Evolutionary conservation across 257 asterid species (phyloP).

Genomic region (Nicotiana knightiana): DNA sequence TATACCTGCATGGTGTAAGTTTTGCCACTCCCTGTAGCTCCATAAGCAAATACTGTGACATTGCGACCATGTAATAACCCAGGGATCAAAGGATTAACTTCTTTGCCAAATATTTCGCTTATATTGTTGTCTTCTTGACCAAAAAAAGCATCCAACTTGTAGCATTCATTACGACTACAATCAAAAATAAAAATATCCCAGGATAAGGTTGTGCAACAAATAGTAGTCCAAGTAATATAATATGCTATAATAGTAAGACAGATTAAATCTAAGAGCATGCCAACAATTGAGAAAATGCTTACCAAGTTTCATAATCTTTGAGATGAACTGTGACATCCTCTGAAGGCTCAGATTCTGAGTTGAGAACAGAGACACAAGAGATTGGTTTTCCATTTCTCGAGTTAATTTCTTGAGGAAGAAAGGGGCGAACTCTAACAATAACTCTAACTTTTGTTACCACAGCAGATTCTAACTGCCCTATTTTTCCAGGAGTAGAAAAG

Average conservation of each 20-base stretch:
- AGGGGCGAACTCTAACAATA: slow-evolving; percentile 66
- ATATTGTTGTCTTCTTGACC: slow-evolving; percentile 60
- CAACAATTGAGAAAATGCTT: background rate
- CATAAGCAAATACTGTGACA: slow-evolving; percentile 85
- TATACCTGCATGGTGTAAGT: slow-evolving; percentile 91
- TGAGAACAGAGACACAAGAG: slow-evolving; percentile 48
- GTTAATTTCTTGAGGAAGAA: slow-evolving; percentile 54
- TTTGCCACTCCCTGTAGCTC: slow-evolving; percentile 98
- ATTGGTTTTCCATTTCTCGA: slow-evolving; percentile 29
- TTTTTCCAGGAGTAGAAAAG: slow-evolving; percentile 34
- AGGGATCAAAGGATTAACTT: slow-evolving; percentile 76
- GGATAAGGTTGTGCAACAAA: background rate
- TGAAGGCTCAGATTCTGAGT: slow-evolving; percentile 21
- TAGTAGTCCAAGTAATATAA: background rate
- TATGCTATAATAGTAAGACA: background rate
- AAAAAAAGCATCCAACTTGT: slow-evolving; percentile 64
- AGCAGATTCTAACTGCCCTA: slow-evolving; percentile 16
- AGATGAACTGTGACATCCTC: slow-evolving; percentile 66
- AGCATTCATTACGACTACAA: slow-evolving; percentile 74
- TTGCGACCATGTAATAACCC: slow-evolving; percentile 63
- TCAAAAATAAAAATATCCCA: background rate
- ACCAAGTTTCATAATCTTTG: slow-evolving; percentile 76
- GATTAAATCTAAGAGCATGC: background rate
- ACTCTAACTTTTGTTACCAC: slow-evolving; percentile 63
- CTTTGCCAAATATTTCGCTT: slow-evolving; percentile 52